A percentile compares a stretch with the other conserved stretches of the same genome.
phyloP scores from a whole-genome alignment of 2,329 filamentous ascomycete species.

The Aspergillus sergii region DNA sequence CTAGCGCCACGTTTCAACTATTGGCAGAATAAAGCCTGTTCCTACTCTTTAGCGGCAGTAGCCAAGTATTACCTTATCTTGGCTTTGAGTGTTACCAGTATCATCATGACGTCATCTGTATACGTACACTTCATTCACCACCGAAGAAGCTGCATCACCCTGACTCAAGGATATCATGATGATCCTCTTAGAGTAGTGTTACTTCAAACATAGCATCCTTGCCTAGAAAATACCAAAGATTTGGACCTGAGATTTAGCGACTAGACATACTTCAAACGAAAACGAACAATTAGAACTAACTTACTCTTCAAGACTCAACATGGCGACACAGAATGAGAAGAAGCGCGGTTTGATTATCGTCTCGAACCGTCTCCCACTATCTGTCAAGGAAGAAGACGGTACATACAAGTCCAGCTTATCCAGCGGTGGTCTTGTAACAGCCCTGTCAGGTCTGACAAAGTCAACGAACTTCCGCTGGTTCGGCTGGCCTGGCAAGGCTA shows the following conservation, averaged over 20 bases:
- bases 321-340: neutral
- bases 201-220: neutral
- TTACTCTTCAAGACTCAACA: neutral
- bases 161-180: neutral
- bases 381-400: slow-evolving; percentile 82
- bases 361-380: slow-evolving; percentile 89
- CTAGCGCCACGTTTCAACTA: neutral
- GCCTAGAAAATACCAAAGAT: neutral
- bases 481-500: slow-evolving; percentile 88
- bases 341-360: slow-evolving; percentile 63
- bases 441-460: slow-evolving; percentile 83
- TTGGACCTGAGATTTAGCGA: neutral
- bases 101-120: slow-evolving; percentile 2
- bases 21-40: neutral
- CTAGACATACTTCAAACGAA: neutral
- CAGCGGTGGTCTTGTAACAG: slow-evolving; percentile 87
- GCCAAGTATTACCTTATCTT: neutral
- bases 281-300: neutral
- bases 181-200: neutral
- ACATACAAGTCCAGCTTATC: slow-evolving; percentile 85
- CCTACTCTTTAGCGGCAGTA: neutral
- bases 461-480: slow-evolving; percentile 93
- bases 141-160: neutral
- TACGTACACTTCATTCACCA: neutral
- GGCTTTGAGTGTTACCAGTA: neutral